Evolutionary conservation across 139 green algal genomes (phyloP), one percentile per base, ranked within the genome.

Genomic region (Yamagishiella unicocca): DNA sequence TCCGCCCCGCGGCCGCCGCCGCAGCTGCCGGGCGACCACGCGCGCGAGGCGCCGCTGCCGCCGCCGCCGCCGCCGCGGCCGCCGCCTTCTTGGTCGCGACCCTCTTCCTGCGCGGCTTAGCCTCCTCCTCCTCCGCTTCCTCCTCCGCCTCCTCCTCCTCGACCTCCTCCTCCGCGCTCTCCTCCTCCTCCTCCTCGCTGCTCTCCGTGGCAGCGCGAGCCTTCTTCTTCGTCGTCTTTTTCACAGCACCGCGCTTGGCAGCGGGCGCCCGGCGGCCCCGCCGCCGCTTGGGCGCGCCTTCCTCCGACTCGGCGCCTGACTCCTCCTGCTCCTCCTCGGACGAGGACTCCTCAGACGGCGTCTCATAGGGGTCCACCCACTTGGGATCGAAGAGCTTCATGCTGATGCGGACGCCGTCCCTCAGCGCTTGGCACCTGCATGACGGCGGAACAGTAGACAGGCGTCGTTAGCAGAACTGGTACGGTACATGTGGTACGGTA

Each of bases 331-430:
- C 73, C n/a, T 81, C 73, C 45, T 81, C 73, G 2, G n/a, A 31
- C 9, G 24, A 54, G n/a, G 17, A 43, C 55, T 79, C 73, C 38
- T 86, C 79, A n/a, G 66, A 70, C 10, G 40, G n/a, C 6, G 46
- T 85, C 50, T 61, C 76, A 50, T 89, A 86, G n/a, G 86, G 77
- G 66, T 89, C 76, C 2, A 77, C 40, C 85, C 82, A 90, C 27
- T 87, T 79, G 24, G 85, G 82, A 87, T 92, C 90, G 78, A 96
- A 96, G 10, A 95, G 71, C 22, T 87, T 88, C 94, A 96, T 96
- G 85, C 79, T 91, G 71, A 96, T 92, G 35, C 90, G 90, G 37
- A 96, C 94, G 19, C 79, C 76, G 71, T 96, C 93, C 50, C 67
- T 87, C 27, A 93, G 73, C 29, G 90, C 90, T 0, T 75, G 27